phyloP scores from a whole-genome alignment of 768 basidiomycete genomes.

The Tephrocybe sp. region DNA sequence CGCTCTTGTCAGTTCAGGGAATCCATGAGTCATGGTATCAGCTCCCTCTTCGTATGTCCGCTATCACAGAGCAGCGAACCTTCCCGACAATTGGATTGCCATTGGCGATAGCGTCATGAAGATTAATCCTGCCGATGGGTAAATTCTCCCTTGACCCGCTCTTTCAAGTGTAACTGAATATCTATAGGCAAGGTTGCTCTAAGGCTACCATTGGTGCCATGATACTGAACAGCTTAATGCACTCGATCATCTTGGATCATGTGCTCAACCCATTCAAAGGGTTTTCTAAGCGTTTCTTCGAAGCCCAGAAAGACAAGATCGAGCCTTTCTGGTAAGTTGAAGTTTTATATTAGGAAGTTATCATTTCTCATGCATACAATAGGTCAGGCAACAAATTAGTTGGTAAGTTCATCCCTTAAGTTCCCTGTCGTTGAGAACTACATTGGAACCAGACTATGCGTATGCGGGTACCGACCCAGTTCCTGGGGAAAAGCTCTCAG shows the following conservation, averaged over 20 bases:
- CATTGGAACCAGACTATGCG: not conserved
- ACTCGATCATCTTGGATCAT: not conserved
- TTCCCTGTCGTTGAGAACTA: not conserved
- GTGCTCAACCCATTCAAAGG: not conserved
- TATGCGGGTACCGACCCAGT: not conserved
- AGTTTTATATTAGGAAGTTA: not conserved
- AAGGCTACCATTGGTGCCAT: conserved; percentile 6
- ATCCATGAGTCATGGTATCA: conserved; percentile 3
- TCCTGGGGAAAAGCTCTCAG: conserved; percentile 3
- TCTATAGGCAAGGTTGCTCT: not conserved
- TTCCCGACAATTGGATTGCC: conserved; percentile 33
- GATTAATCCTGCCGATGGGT: conserved; percentile 14
- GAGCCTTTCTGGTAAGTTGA: conserved; percentile 1
- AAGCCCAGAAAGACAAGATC: conserved; percentile 3
- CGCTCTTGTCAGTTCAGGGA: too few relatives aligned
- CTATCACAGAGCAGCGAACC: conserved; percentile 23
- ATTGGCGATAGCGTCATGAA: conserved; percentile 35
- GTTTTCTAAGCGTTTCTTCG: conserved; percentile 2
- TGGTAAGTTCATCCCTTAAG: not conserved
- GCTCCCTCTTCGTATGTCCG: conserved; percentile 23
- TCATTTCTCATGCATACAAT: not conserved
- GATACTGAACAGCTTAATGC: conserved; percentile 1
- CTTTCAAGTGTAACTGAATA: not conserved
- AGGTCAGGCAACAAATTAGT: conserved; percentile 5
- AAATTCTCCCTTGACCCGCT: not conserved